These are phyloP conservation scores for Paradendryphiella salina DNA, from an alignment of 2,329 filamentous ascomycete species.

Conservation along the genomic window DNA sequence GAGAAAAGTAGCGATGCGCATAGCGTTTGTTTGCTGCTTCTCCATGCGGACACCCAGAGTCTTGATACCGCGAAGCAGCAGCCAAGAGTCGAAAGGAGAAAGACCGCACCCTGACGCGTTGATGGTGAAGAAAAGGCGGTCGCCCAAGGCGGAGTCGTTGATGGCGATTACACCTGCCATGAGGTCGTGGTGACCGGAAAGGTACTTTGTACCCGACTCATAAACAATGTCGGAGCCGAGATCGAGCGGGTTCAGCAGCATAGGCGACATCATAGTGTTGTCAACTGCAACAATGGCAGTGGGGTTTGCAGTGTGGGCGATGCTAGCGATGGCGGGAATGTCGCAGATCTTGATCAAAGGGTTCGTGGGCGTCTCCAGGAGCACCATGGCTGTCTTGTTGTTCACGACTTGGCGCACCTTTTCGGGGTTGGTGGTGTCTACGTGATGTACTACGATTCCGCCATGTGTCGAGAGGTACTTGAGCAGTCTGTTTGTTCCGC, in stretches of 20 bases:
- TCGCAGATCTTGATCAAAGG: constrained; percentile 98
- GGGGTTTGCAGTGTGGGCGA: constrained; percentile 76
- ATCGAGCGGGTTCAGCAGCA: constrained; percentile 91
- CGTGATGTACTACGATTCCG: constrained; percentile 91
- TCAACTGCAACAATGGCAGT: constrained; percentile 87
- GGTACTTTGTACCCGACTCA: constrained; percentile 96
- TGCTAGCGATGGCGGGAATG: constrained; percentile 74
- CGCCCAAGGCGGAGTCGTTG: constrained; percentile 78
- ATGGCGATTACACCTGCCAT: constrained; percentile 97
- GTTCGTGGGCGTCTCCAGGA: constrained; percentile 96
- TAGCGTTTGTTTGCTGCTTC: constrained; percentile 92
- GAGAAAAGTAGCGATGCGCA: constrained; percentile 88
- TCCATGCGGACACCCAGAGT: constrained; percentile 98
- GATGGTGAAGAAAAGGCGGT: constrained; percentile 95
- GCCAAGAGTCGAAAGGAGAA: constrained; percentile 92
- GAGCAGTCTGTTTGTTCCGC: constrained; percentile 88
- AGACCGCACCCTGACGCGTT: constrained; percentile 94
- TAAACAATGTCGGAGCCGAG: constrained; percentile 95
- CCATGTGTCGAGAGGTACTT: constrained; percentile 89
- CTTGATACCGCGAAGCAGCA: constrained; percentile 94
- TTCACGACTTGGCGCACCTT: constrained; percentile 70
- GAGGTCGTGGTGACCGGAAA: constrained; percentile 96
- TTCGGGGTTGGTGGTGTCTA: constrained; percentile 84
- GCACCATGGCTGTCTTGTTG: constrained; percentile 87
- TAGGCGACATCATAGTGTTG: constrained; percentile 98